Conservation (phyloP, 768 basidiomycete genomes). For the Cystobasidium tubakii region DNA sequence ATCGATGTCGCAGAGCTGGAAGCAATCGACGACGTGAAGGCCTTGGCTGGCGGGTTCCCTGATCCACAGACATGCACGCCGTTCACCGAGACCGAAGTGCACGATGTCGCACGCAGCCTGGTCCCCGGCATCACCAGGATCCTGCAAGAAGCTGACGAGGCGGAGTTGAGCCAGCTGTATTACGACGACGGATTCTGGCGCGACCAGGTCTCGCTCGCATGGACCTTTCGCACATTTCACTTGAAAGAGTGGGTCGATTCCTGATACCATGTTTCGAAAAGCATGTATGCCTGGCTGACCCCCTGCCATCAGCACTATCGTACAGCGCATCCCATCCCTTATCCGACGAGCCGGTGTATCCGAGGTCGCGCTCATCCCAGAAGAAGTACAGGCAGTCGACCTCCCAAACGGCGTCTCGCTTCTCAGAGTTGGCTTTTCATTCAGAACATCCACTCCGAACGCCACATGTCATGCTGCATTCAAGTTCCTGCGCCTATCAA, state of each 20-base stretch:
- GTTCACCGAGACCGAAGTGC: neutral
- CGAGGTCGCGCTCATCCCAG: neutral
- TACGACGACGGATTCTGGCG: constrained; percentile 28
- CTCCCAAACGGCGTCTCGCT: constrained; percentile 2
- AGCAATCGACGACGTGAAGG: constrained; percentile 4
- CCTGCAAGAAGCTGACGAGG: neutral
- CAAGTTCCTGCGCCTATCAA: constrained; percentile 8
- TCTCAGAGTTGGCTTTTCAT: neutral
- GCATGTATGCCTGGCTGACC: neutral
- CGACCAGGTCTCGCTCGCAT: neutral
- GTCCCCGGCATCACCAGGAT: neutral
- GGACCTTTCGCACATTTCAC: constrained; percentile 24
- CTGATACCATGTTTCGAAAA: neutral
- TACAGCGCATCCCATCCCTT: neutral
- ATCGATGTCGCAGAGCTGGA: neutral
- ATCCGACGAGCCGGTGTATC: neutral
- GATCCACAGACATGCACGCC: neutral
- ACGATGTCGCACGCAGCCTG: neutral
- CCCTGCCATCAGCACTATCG: neutral
- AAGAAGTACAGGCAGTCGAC: neutral
- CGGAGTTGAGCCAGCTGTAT: neutral
- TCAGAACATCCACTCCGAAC: constrained; percentile 10
- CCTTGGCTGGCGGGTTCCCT: neutral
- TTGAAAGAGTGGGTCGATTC: neutral
- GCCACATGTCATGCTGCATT: constrained; percentile 16